Conservation (phyloP, 129 eudicot species). For the Tagetes erecta region DNA sequence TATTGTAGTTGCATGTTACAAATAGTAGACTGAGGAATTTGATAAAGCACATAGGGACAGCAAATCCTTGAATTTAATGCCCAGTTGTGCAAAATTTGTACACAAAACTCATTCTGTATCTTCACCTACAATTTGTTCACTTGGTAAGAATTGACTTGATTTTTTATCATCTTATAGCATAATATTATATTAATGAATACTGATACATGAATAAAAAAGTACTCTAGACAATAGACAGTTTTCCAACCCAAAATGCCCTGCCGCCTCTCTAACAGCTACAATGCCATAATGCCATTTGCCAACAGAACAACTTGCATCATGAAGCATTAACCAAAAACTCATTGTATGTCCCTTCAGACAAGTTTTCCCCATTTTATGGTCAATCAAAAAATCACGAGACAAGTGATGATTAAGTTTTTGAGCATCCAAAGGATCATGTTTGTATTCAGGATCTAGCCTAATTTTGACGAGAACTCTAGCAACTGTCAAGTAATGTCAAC, state of each 20-base stretch:
- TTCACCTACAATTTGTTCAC: neutral
- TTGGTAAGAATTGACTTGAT: neutral
- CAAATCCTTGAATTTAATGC: neutral
- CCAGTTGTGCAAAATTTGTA: neutral
- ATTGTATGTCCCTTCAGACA: neutral
- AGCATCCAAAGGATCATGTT: neutral
- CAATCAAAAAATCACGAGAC: neutral
- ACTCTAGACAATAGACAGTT: neutral
- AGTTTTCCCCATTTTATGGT: neutral
- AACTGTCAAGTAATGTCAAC: constrained; percentile 3
- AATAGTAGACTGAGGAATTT: neutral
- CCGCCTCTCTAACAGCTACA: neutral
- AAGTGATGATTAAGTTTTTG: neutral
- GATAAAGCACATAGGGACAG: neutral
- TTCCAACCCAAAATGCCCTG: neutral
- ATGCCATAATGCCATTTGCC: neutral
- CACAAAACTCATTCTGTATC: constrained; percentile 1
- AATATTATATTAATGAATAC: neutral
- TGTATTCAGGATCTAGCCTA: constrained; percentile 13
- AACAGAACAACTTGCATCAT: neutral
- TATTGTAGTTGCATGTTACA: constrained; percentile 2
- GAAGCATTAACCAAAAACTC: constrained; percentile 6
- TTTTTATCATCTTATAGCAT: neutral
- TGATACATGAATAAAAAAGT: neutral
- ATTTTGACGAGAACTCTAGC: neutral